Evolutionary conservation across 768 basidiomycete species (phyloP).

Genomic region (Podaxis pistillaris): DNA sequence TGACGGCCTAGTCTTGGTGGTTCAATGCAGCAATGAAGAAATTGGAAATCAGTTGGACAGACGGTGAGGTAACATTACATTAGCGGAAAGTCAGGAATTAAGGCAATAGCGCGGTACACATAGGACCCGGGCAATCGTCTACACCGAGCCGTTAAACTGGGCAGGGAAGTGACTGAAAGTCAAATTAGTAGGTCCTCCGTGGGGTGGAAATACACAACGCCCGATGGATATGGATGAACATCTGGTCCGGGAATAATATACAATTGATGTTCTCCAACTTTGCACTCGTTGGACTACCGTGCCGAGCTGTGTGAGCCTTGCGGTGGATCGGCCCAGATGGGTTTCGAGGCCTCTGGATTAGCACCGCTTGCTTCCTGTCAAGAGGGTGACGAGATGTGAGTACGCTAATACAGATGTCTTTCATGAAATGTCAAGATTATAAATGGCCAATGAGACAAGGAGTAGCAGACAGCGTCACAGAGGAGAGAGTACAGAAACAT

Average conservation of each 20-base stretch:
- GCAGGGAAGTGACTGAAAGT: neutral
- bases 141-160: neutral
- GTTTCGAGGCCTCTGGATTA: slow-evolving; percentile 38
- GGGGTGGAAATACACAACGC: neutral
- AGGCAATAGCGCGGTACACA: no score
- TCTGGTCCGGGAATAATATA: neutral
- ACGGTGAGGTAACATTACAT: no score
- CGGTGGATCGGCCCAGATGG: slow-evolving; percentile 38
- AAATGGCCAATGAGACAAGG: neutral
- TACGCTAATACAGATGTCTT: slow-evolving; percentile 13
- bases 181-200: neutral
- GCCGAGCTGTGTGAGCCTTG: slow-evolving; percentile 5
- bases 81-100: no score
- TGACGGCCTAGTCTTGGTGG: neutral
- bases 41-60: neutral
- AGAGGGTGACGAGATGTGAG: slow-evolving; percentile 5
- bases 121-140: neutral
- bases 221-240: neutral
- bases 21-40: neutral
- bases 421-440: slow-evolving; percentile 4
- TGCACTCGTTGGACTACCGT: neutral
- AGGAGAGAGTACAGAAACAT: neutral
- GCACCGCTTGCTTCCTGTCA: slow-evolving; percentile 26
- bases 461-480: neutral
- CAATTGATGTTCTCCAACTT: neutral